Evolutionary conservation across 768 basidiomycete genomes (phyloP), one percentile per base, ranked within the genome.

Genomic region (Leccinum aurantiacum): DNA sequence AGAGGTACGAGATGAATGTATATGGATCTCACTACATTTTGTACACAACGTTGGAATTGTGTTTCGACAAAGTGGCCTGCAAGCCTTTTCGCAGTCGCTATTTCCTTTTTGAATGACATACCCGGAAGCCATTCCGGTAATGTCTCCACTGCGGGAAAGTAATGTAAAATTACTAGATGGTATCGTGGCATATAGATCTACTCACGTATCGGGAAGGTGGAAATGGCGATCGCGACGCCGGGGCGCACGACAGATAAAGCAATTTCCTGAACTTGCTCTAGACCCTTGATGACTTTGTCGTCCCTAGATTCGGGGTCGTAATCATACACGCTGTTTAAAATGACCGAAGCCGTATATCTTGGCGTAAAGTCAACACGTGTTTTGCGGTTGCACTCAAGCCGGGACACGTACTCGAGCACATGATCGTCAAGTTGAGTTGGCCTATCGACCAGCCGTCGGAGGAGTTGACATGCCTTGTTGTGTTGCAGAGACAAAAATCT

Each of bases 381-480:
- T 17, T 8, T 11, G 24, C n/a, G 35, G 25, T 1, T 15, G 9
- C 27, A 13, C 11, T 24, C 1, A 25, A 9, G 22, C 6, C 15
- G 9, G 8, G 10, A 33, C 8, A 44, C 67, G 19, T 24, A 69
- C 80, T 76, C 71, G 17, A 71, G 68, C 2, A 78, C 57, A 48
- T 76, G 75, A 19, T 69, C 69, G 10, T 68, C 35, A 22, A 76
- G 62, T 54, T 71, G 65, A 7, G 74, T 72, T 19, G 76, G 75
- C 7, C 63, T 49, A n/a, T 71, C 65, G 2, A 78, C 27, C 15
- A 80, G 64, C 8, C 64, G 69, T 4, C 59, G 67, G 38, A 80
- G 71, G 37, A 77, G 65, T 1, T 56, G 60, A 52, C 75, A 70
- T 13, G 70, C 63, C 24, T 69, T 71, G 51, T 65, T 68, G 6